Conservation (phyloP, 1,284 basidiomycete species). For the Ustilago cynodontis region DNA sequence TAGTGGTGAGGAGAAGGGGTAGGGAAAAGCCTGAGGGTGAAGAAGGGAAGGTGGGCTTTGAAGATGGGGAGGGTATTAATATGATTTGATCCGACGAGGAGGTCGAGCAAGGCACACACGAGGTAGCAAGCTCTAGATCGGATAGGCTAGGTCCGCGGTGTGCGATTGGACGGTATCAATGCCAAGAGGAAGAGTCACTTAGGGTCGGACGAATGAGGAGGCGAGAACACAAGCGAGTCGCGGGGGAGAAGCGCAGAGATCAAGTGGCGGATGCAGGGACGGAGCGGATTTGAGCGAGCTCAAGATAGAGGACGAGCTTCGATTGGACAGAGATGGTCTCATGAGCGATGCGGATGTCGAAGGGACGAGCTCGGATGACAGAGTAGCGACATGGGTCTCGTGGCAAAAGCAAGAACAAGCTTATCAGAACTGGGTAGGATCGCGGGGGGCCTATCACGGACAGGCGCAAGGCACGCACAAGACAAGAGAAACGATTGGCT, state of each 20-base stretch:
- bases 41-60: not conserved
- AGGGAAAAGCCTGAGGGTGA: constrained; percentile 5
- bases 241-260: not conserved
- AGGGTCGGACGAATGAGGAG: constrained; percentile 16
- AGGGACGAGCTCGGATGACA: not conserved
- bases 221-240: not conserved
- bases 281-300: constrained; percentile 22
- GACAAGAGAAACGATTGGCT: constrained; percentile 14
- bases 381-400: constrained; percentile 19
- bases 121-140: not conserved
- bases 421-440: constrained; percentile 18
- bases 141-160: constrained; percentile 14
- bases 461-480: not conserved
- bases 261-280: constrained; percentile 24
- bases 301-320: not conserved
- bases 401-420: constrained; percentile 13
- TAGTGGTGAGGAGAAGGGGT: not conserved
- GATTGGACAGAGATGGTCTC: constrained; percentile 44
- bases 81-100: not conserved
- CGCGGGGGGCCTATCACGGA: not conserved
- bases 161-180: not conserved
- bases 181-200: constrained; percentile 7
- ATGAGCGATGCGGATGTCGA: constrained; percentile 19
- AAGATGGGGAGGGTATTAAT: constrained; percentile 17
- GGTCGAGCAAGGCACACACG: not conserved